Evolutionary conservation across 768 basidiomycete genomes (phyloP).

Genomic region (Auricularia auricula-judae): DNA sequence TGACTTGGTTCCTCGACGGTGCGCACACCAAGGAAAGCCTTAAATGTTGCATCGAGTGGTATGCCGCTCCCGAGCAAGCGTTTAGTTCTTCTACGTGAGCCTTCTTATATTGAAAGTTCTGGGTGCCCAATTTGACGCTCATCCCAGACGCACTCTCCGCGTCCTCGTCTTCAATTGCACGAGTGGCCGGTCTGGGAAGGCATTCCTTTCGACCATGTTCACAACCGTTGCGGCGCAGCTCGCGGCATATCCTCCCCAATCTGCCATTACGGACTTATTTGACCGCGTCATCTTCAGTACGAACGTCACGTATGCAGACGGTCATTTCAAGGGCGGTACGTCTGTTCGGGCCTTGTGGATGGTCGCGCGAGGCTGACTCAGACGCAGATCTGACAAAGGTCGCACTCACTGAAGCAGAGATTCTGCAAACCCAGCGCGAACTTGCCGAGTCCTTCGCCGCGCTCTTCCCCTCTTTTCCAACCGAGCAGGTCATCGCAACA

Average conservation of each 20-base stretch:
- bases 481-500: constrained; percentile 58
- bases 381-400: constrained; percentile 64
- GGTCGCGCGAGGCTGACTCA: not conserved
- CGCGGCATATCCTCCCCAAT: not conserved
- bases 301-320: constrained; percentile 89
- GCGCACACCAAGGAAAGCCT: constrained; percentile 93
- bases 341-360: not conserved
- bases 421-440: constrained; percentile 67
- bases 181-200: constrained; percentile 68
- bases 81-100: constrained; percentile 18
- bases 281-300: constrained; percentile 89
- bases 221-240: constrained; percentile 40
- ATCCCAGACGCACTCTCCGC: constrained; percentile 26
- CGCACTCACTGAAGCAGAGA: constrained; percentile 50
- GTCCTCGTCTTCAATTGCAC: constrained; percentile 94
- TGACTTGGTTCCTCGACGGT: constrained; percentile 89
- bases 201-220: constrained; percentile 55
- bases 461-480: constrained; percentile 50
- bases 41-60: constrained; percentile 82
- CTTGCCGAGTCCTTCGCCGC: constrained; percentile 64
- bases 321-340: constrained; percentile 83
- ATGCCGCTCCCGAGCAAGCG: constrained; percentile 48
- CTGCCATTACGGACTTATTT: constrained; percentile 42
- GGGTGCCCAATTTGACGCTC: constrained; percentile 3
- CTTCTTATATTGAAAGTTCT: constrained; percentile 5